Base-by-base conservation (phyloP, 768 basidiomycete genomes). In the Megacollybia marginata region DNA sequence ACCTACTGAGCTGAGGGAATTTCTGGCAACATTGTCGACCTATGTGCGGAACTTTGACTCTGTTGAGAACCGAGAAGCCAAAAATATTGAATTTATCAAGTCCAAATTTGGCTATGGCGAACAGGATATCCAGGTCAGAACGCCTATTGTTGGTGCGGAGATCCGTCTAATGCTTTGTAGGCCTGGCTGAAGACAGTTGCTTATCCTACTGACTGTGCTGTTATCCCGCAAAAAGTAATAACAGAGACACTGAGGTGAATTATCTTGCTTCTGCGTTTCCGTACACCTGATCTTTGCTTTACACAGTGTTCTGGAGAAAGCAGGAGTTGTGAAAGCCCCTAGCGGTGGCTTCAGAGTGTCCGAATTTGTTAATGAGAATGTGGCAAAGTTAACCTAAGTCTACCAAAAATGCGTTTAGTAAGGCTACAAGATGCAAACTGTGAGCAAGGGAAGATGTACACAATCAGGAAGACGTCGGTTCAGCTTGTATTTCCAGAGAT, bases 111-210 rank as follows among this genome's bases (percentile, higher is more conserved):
- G 86, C 0, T 95, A 97, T 59, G 74, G 79, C 2, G 79, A 84
- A 49, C 77, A 82, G 51, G 95, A 98, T 62, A 83, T 97, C 55
- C 71, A 81, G 69, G 91, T 85, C 35, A 40, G 54, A 50, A 28
- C 9, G 42, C 23, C 33, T 33, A 42, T 48, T 15, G 18, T 40
- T 36, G 44, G 6, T 47, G 9, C 47, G n/a, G 23, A 16, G 8
- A 33, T 28, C 16, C 42, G 11, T 44, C 43, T 15, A 42, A 35
- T 48, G 35, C 46, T 38, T 12, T 36, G n/a, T 36, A 88, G 88
- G 82, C 83, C 18, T 95, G 92, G 93, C 69, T 94, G 55, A 69
- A 75, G 58, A 87, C 86, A 5, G 92, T 94, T 16, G 71, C 68
- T 4, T 95, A 92, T 63, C 83, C 89, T 3, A 54, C 70, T 10